These are phyloP conservation scores for Aspergillus glaucus DNA, from an alignment of 2,329 filamentous ascomycete genomes.

Conservation along the genomic window DNA sequence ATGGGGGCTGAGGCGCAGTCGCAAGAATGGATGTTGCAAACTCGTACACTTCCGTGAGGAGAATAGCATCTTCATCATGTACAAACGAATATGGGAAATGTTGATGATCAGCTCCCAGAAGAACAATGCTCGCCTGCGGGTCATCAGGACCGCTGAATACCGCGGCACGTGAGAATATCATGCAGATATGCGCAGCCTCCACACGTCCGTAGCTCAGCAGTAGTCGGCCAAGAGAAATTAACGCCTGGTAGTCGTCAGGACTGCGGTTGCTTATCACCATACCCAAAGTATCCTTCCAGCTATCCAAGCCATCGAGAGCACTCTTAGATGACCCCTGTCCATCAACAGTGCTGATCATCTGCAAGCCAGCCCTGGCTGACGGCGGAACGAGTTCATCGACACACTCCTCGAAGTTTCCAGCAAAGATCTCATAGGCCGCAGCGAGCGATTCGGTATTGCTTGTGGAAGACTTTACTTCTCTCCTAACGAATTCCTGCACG, in stretches of 20 bases:
- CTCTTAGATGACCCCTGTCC: constrained; percentile 59
- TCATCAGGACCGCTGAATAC: constrained; percentile 82
- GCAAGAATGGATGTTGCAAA: constrained; percentile 72
- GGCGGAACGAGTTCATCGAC: constrained; percentile 92
- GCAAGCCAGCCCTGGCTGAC: constrained; percentile 84
- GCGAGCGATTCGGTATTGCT: constrained; percentile 81
- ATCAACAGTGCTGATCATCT: constrained; percentile 72
- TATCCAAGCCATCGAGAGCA: constrained; percentile 76
- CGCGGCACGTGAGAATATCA: constrained; percentile 70
- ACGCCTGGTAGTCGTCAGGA: constrained; percentile 66
- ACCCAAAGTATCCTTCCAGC: constrained; percentile 86
- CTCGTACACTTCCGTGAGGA: constrained; percentile 95
- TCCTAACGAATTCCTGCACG: constrained; percentile 87
- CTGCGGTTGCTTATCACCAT: constrained; percentile 86
- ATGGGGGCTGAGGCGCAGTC: constrained; percentile 49
- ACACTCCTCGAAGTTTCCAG: constrained; percentile 88
- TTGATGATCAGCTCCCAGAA: constrained; percentile 78
- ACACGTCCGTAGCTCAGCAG: constrained; percentile 78
- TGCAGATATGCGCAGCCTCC: constrained; percentile 92
- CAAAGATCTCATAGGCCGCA: constrained; percentile 86
- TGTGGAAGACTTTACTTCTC: constrained; percentile 79
- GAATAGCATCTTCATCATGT: constrained; percentile 75
- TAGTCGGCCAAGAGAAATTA: constrained; percentile 74
- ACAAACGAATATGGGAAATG: constrained; percentile 65
- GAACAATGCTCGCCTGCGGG: constrained; percentile 66